Evolutionary conservation across 1,284 basidiomycete genomes (phyloP), one percentile per base, ranked within the genome.

Genomic region (Cryptococcus deneoformans): DNA sequence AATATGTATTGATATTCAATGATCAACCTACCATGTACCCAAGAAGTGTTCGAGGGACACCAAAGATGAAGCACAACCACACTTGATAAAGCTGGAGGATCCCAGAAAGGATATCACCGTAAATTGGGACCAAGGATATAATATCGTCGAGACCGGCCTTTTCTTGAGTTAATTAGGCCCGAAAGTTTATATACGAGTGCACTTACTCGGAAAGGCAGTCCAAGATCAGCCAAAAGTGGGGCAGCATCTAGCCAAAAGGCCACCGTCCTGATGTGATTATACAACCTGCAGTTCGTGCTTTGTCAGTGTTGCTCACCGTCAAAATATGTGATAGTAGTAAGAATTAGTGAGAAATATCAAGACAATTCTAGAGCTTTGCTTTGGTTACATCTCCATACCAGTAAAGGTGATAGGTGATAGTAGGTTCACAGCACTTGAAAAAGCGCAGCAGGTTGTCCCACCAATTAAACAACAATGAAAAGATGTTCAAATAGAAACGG

Each of bases 171-270:
- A 38, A 45, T n/a, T 36, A 24, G 7, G 5, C 43, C 46, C 46
- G 35, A 58, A 14, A 29, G 44, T 37, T 14, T 11, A 45, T 14
- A 38, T 24, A n/a, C n/a, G 71, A 4, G 29, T 29, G 29, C 29
- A 29, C 29, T 29, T 29, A 29, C 29, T 53, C 73, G 64, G 67
- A 79, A 77, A 1, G 77, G 77, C 12, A 79, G 59, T 0, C 77
- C 77, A 4, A 78, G 63, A 54, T 79, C 76, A 9, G 75, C 59
- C 10, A 78, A 64, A 0, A 73, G 52, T 3, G 77, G 77, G n/a
- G 75, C 65, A 6, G 76, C 76, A 60, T 79, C 77, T n/a, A 77
- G 68, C 68, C 72, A 76, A 56, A 73, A 78, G 0, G 76, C 76
- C 1, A 75, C 67, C 0, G 76, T 77, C 24, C 76, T 60, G 49